Conservation (phyloP, 2,329 filamentous ascomycete genomes). For the Aureobasidium zeae region DNA sequence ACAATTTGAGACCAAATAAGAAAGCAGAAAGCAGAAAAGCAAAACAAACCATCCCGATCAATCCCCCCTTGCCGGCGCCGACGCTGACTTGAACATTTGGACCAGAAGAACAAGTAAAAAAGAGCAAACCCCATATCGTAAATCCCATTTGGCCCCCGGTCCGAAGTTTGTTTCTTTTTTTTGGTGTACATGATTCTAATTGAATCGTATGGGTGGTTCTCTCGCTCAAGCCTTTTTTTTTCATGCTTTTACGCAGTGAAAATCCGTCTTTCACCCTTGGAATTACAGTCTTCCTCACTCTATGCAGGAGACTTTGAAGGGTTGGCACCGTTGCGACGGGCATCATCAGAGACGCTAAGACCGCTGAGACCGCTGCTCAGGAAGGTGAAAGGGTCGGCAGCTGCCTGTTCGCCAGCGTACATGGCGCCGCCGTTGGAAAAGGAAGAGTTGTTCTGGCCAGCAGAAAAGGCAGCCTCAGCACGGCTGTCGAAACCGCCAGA, state of each 20-base stretch:
- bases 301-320: constrained; percentile 18
- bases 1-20: no score
- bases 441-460: constrained; percentile 44
- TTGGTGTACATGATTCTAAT: constrained; percentile 11
- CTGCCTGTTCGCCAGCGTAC: constrained; percentile 38
- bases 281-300: neutral
- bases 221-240: neutral
- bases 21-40: constrained; percentile 9
- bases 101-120: no score
- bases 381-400: constrained; percentile 72
- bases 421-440: constrained; percentile 54
- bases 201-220: constrained; percentile 9
- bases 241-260: neutral
- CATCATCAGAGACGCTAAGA: constrained; percentile 53
- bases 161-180: neutral
- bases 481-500: constrained; percentile 87
- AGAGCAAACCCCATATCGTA: constrained; percentile 5
- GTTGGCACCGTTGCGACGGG: constrained; percentile 33
- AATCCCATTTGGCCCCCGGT: constrained; percentile 3
- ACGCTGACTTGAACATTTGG: constrained; percentile 15
- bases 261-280: neutral
- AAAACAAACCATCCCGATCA: constrained; percentile 13
- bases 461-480: constrained; percentile 85
- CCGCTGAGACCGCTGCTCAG: constrained; percentile 63
- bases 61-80: constrained; percentile 11